phyloP scores from a whole-genome alignment of 2,329 filamentous ascomycete species.

The Apiospora phragmitis region DNA sequence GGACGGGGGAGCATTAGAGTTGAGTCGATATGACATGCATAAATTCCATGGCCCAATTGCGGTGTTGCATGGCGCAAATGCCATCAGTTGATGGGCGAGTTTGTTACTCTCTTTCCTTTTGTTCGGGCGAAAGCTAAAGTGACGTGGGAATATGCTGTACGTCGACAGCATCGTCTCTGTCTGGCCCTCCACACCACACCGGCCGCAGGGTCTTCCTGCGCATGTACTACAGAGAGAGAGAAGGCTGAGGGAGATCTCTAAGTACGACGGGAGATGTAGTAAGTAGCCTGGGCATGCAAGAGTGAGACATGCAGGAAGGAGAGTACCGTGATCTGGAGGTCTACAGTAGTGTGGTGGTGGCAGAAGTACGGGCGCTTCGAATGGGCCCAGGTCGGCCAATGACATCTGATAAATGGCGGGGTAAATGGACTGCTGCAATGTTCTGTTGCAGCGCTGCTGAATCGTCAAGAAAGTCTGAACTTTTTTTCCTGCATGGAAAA shows the following conservation, averaged over 20 bases:
- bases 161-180: not conserved
- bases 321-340: not conserved
- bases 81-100: not conserved
- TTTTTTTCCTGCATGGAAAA: not conserved
- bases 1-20: not conserved
- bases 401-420: slow-evolving; percentile 1
- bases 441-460: not conserved
- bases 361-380: slow-evolving; percentile 1
- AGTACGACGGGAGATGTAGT: not conserved
- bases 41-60: not conserved
- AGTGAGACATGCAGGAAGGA: slow-evolving; percentile 4
- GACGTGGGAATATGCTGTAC: not conserved
- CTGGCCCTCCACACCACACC: not conserved
- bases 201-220: not conserved
- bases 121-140: not conserved
- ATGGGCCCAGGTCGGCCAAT: slow-evolving; percentile 2
- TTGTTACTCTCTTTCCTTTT: not conserved
- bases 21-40: not conserved
- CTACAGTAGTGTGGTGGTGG: not conserved
- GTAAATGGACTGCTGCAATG: not conserved
- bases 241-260: not conserved
- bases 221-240: not conserved
- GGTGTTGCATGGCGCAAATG: not conserved
- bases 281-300: not conserved
- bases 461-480: not conserved